phyloP scores from a whole-genome alignment of 805 yeast species.

The Candida sithepensis region DNA sequence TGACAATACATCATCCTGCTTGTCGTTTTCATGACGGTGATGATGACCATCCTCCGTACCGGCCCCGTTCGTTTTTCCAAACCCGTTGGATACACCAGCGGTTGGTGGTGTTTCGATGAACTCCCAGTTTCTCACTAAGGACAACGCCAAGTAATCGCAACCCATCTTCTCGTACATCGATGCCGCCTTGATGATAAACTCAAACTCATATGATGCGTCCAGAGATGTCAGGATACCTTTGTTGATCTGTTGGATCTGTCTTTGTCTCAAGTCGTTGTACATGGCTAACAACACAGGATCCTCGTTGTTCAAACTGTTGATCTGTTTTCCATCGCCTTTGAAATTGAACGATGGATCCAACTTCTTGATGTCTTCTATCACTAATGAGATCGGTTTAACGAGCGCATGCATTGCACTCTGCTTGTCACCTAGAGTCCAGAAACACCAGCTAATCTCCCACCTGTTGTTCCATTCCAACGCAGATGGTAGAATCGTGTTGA shows the following conservation, averaged over 20 bases:
- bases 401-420: slow-evolving; percentile 59
- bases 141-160: slow-evolving; percentile 72
- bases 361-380: slow-evolving; percentile 27
- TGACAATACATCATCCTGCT: not conserved
- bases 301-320: slow-evolving; percentile 36
- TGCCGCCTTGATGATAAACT: slow-evolving; percentile 59
- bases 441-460: slow-evolving; percentile 81
- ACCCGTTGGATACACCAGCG: not conserved
- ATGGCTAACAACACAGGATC: slow-evolving; percentile 79
- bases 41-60: not conserved
- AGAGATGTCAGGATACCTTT: slow-evolving; percentile 46
- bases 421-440: slow-evolving; percentile 57
- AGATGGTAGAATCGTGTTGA: slow-evolving; percentile 46
- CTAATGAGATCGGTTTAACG: slow-evolving; percentile 47
- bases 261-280: slow-evolving; percentile 54
- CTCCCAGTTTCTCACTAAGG: slow-evolving; percentile 64
- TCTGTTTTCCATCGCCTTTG: slow-evolving; percentile 36
- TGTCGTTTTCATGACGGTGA: not conserved
- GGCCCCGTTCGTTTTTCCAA: slow-evolving; percentile 1
- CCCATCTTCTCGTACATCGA: slow-evolving; percentile 83
- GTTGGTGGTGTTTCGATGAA: slow-evolving; percentile 34
- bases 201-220: slow-evolving; percentile 47
- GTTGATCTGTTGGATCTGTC: slow-evolving; percentile 38
- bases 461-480: slow-evolving; percentile 65
- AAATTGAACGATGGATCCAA: slow-evolving; percentile 26